Evolutionary conservation across 768 basidiomycete genomes (phyloP), one percentile per base, ranked within the genome.

Genomic region (Filobasidium floriforme): DNA sequence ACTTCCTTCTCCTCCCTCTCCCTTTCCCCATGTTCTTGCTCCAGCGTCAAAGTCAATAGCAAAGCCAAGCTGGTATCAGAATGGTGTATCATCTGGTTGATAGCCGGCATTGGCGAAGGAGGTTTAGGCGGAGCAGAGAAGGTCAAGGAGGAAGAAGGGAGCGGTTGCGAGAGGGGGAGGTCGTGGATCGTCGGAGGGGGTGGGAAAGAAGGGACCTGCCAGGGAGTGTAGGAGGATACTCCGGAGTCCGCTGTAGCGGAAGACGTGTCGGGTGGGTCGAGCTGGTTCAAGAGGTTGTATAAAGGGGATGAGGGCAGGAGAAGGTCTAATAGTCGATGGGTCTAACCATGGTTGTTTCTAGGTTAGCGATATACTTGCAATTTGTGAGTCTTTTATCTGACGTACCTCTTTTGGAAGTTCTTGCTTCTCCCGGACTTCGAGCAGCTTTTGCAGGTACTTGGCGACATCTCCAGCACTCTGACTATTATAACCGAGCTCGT

Each of bases 381-480:
- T n/a, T n/a, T n/a, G n/a, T n/a, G n/a, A n/a, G n/a, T n/a, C n/a
- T n/a, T n/a, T n/a, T 26, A 94, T 72, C 90, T 94, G 60, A 68
- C 76, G 44, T 72, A 86, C 89, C 79, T 90, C 83, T 66, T 80
- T 73, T 29, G 81, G 81, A 4, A 84, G 84, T 6, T 89, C 89
- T 67, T 85, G 81, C 55, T 84, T 80, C 55, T 85, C 82, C 41
- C 84, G 83, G 1, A 86, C 75, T 4, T 85, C 83, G 18, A 97
- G 79, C 37, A 90, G 78, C 71, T 87, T 90, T 73, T 96, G 90
- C 52, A 94, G 74, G 0, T 82, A 81, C 75, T 92, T 89, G 1
- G 89, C 92, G 66, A 87, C 89, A 79, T 89, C 94, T 6, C 81
- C 80, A 0, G 82, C 84, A 73, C 98, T 92, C 12, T 61, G 26